Evolutionary conservation across 2,329 filamentous ascomycete species (phyloP).

Genomic region (Stachybotrys echinatus): DNA sequence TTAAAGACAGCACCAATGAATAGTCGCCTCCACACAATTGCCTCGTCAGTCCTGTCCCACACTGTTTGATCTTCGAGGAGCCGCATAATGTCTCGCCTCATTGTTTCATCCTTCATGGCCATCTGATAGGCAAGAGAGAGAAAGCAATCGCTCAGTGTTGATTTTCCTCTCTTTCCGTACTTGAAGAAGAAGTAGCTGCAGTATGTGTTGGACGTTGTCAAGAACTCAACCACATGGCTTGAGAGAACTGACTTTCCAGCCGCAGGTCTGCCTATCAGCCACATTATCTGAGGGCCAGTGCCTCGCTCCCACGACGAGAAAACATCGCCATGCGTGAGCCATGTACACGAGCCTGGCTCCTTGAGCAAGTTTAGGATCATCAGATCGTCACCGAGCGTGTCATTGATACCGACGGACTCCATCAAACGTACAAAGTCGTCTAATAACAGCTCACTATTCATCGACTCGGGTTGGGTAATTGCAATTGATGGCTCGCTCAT

Average conservation of each 20-base stretch:
- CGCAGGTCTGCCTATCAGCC: neutral
- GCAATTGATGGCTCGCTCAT: neutral
- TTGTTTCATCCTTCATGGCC: neutral
- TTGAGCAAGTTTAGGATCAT: neutral
- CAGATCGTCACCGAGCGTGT: neutral
- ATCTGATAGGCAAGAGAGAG: neutral
- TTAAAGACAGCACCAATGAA: neutral
- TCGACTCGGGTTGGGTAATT: neutral
- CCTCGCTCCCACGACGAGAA: neutral
- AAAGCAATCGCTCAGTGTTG: neutral
- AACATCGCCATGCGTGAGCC: neutral
- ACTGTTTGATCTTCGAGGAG: neutral
- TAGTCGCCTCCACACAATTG: neutral
- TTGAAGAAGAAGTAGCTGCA: conserved; percentile 1
- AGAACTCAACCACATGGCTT: neutral
- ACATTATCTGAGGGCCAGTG: neutral
- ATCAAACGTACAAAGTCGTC: neutral
- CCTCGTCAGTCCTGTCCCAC: neutral
- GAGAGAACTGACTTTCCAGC: neutral
- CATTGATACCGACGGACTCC: neutral
- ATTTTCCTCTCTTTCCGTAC: neutral
- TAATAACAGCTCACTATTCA: neutral
- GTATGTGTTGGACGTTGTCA: neutral
- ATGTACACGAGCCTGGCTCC: neutral
- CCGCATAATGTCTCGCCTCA: neutral